Evolutionary conservation across 2,329 filamentous ascomycete genomes (phyloP).

Genomic region (Cercospora brassicicola): DNA sequence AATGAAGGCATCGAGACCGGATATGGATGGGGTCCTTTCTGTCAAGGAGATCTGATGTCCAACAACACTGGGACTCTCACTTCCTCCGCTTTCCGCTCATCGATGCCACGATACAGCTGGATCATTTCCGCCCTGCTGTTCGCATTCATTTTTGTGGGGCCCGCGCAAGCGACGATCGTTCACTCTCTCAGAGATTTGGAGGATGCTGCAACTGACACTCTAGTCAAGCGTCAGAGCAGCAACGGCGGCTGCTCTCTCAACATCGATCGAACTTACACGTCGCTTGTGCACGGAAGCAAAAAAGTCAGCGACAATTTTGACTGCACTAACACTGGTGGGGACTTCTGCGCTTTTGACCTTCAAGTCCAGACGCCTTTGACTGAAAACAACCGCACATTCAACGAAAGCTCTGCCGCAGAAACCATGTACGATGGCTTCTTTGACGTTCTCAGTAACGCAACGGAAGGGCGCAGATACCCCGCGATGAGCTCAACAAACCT

Average conservation of each 20-base stretch:
- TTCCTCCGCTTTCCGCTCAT: slow-evolving; percentile 1
- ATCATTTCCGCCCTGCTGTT: slow-evolving; percentile 4
- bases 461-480: slow-evolving; percentile 11
- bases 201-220: neutral
- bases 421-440: slow-evolving; percentile 20
- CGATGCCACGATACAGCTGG: slow-evolving; percentile 11
- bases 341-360: neutral
- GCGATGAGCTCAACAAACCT: slow-evolving; percentile 18
- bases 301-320: neutral
- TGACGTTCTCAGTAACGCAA: slow-evolving; percentile 11
- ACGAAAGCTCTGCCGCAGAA: slow-evolving; percentile 20
- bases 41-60: slow-evolving; percentile 4
- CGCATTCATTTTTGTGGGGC: slow-evolving; percentile 10
- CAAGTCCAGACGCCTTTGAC: slow-evolving; percentile 9
- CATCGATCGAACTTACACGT: slow-evolving; percentile 11
- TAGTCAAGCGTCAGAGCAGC: slow-evolving; percentile 12
- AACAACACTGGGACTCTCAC: slow-evolving; percentile 8
- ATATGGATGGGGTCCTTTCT: slow-evolving; percentile 2
- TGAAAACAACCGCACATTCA: slow-evolving; percentile 21
- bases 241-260: slow-evolving; percentile 7
- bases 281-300: neutral
- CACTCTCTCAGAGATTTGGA: slow-evolving; percentile 9
- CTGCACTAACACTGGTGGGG: neutral
- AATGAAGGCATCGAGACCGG: neutral
- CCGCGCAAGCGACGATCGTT: slow-evolving; percentile 11